Base-by-base conservation (phyloP, 495 filamentous ascomycete species). In the Tetracladium setigerum region DNA sequence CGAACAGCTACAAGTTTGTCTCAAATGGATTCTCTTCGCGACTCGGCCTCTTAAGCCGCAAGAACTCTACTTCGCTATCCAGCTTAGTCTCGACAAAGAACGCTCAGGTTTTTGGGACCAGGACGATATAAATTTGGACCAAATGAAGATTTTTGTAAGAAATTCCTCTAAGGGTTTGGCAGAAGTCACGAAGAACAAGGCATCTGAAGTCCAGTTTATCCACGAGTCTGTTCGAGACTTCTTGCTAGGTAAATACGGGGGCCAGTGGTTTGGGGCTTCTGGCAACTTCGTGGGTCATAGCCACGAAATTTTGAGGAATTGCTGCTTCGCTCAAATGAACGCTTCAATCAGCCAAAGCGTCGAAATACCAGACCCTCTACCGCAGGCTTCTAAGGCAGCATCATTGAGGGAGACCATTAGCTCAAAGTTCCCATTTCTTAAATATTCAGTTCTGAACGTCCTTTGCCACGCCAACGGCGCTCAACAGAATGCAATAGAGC, bases 201-300 rank as follows among this genome's bases (percentile, higher is more conserved):
- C 34, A 16, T 34, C 38, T 10, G 50, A 36, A 45, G 52, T 54
- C 50, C 67, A 67, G 46, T 67, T 72, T 42, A 68, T 72, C 35
- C 68, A 70, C 58, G 59, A 67, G 46, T 65, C 66, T 33, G 63
- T 69, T 54, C 62, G 64, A 38, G 64, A 69, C 46, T 70, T 66
- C 38, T 51, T 61, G 30, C 24, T 46, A 30, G 47, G 46, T 39
- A 48, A 49, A 54, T 51, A 51, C 38, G 31, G 44, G 31, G 35
- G 32, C 27, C 54, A 53, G 46, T 56, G 51, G 53, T 56, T 46
- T 27, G 42, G 44, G 14, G 36, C 50, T 46, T 56, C 33, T 19
- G 44, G 34, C 17, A 53, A 62, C 41, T 58, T 61, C 37, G 22
- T 51, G 15, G 56, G 61, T 38, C 30, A 47, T 41, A 57, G 62